Base-by-base conservation (phyloP, 495 filamentous ascomycete species). In the Sporormia fimetaria region DNA sequence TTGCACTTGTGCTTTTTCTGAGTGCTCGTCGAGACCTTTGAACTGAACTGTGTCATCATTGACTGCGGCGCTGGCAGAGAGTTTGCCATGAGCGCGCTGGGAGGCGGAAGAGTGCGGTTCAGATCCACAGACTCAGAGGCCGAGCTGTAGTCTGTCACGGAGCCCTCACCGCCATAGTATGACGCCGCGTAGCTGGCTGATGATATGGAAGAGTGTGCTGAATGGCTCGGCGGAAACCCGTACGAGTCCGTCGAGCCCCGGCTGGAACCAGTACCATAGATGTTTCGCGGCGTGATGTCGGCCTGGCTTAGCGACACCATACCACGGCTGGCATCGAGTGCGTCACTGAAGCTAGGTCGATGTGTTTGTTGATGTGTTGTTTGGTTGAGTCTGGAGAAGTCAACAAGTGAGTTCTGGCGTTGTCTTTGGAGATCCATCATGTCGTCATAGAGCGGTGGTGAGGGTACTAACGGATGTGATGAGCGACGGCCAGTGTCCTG, bases 1-100 rank as follows among this genome's bases (percentile, higher is more conserved):
- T 95, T 96, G 72, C 90, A 98, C 65, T 94, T 95, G 67, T 98
- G 90, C 70, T 96, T 98, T 76, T 98, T 98, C 57, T 96, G 88
- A 20, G 90, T 87, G 65, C 83, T 92, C 16, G 86, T 88, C 7
- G 85, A 83, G 33, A 95, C 79, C 60, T 95, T 96, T 30, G 90
- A 95, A 67, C 84, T 95, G 68, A 98, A 98, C 47, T 92, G 88
- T 33, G 83, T 78, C 90, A 98, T 98, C 85, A 98, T 95, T 3
- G 87, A 88, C 57, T 90, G 83, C 10, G 87, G 88, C 21, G 86
- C 87, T 0, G 85, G 84, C 21, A 85, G 85, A 44, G 66, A 63
- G 63, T 54, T 74, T 39, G 69, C 68, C 43, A 93, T 65, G 22
- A 92, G 65, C 24, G 68, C 75, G 14, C 74, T 73, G 6, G 87